Base-by-base conservation (phyloP, 371 early-diverging fungal genomes). In the Mucor indicus region DNA sequence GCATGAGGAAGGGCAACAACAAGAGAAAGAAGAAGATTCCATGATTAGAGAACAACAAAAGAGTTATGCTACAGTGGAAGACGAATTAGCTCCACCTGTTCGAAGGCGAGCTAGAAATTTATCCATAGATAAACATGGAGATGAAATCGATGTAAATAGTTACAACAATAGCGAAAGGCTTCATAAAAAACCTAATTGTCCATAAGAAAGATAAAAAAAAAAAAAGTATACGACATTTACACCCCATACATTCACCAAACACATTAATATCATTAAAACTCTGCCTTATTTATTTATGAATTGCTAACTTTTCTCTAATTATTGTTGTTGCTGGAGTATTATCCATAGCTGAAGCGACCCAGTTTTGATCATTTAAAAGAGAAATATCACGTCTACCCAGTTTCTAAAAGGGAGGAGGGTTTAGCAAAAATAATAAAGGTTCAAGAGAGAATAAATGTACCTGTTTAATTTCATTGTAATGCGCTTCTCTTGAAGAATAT, bases 301-400 rank as follows among this genome's bases (percentile, higher is more conserved):
- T 21, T 32, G 45, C 31, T 36, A 62, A 37, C 33, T 50, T 57
- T 31, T 62, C 62, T 53, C 42, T 47, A 24, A 45, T 52, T 10
- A n/a, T n/a, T n/a, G 32, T 29, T 21, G 27, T 45, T 9, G 24
- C 39, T 10, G 56, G 44, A 24, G 49, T 49, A n/a, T 62, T 43
- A 17, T 79, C 72, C 45, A 87, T 63, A 13, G 63, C 63, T 2
- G 79, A 66, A 19, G 81, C 57, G 2, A 90, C 83, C 90, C 90
- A 90, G 43, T 87, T 83, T 31, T 83, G 64, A 50, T 90, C 86
- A n/a, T 86, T 78, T 20, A 90, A 53, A 19, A 80, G 57, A n/a
- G 85, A 82, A 22, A 85, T 60, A 54, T 87, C 88, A 4, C 80
- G 75, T 57, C 67, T 60, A 50, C 66, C 53, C 38, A 73, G 56